These are phyloP conservation scores for Tilletia walkeri DNA, from an alignment of 1,284 basidiomycete genomes.

Conservation along the genomic window DNA sequence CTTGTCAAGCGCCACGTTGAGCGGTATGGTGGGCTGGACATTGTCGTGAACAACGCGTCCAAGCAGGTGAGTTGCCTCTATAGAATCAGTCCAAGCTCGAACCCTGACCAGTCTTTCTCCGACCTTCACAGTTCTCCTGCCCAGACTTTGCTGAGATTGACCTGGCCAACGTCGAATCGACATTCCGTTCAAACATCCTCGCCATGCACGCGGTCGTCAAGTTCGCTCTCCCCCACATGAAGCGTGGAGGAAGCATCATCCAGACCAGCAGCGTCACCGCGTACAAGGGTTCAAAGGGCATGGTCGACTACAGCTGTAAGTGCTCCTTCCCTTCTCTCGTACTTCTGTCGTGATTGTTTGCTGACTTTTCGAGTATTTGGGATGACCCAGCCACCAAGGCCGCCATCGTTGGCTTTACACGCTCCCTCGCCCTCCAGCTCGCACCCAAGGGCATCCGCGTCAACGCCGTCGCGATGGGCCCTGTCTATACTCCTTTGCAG, in stretches of 20 bases:
- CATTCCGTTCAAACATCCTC: constrained; percentile 40
- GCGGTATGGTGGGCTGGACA: constrained; percentile 46
- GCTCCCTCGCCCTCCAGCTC: constrained; percentile 64
- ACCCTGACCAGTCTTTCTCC: too few species aligned
- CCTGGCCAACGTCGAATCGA: constrained; percentile 35
- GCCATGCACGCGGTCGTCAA: constrained; percentile 39
- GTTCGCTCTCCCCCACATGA: constrained; percentile 64
- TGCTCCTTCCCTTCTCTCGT: constrained; percentile 62
- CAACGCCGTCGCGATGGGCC: constrained; percentile 63
- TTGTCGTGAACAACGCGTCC: constrained; percentile 65
- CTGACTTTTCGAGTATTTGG: not conserved
- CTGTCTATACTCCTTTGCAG: constrained; percentile 61
- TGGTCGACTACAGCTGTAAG: constrained; percentile 62
- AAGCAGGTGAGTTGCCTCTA: constrained; percentile 60
- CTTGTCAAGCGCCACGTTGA: constrained; percentile 63
- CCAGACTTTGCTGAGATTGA: constrained; percentile 44
- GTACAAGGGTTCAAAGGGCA: constrained; percentile 59
- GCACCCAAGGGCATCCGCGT: constrained; percentile 65
- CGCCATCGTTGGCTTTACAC: constrained; percentile 60
- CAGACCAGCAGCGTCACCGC: constrained; percentile 67
- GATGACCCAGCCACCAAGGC: constrained; percentile 22
- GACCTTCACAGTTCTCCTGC: constrained; percentile 37
- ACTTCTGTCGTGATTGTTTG: not conserved
- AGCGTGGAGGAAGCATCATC: constrained; percentile 66
- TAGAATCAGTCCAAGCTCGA: too few species aligned